Conservation (phyloP, 2,329 filamentous ascomycete species). For the Seiridium cupressi region DNA sequence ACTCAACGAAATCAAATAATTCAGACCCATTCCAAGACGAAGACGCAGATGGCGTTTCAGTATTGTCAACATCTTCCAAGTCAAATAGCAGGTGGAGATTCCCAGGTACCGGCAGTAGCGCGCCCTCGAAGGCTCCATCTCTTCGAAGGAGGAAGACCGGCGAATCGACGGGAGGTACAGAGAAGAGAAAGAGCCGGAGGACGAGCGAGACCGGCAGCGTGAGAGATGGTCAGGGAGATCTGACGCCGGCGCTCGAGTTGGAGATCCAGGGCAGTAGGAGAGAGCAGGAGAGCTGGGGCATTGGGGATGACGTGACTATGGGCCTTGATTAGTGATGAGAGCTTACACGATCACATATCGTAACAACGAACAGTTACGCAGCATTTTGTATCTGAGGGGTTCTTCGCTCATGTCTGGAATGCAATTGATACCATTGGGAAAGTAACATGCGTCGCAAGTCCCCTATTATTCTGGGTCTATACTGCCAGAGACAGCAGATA, state of each 20-base stretch:
- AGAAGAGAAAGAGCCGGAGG: slow-evolving; percentile 32
- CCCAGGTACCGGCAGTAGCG: slow-evolving; percentile 14
- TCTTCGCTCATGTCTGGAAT: no score
- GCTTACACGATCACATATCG: neutral
- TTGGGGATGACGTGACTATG: slow-evolving; percentile 84
- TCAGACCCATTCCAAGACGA: slow-evolving; percentile 18
- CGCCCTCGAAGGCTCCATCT: slow-evolving; percentile 15
- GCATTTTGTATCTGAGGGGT: no score
- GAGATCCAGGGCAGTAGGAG: slow-evolving; percentile 51
- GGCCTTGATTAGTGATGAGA: slow-evolving; percentile 63
- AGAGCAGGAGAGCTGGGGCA: slow-evolving; percentile 67
- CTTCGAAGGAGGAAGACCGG: slow-evolving; percentile 16
- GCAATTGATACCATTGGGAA: no score
- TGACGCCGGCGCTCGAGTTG: slow-evolving; percentile 39
- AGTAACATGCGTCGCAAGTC: no score
- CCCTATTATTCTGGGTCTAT: no score
- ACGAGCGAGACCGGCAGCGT: slow-evolving; percentile 41
- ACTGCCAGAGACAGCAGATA: no score
- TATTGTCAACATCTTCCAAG: slow-evolving; percentile 29
- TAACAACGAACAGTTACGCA: neutral
- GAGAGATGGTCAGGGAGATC: slow-evolving; percentile 22
- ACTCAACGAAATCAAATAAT: slow-evolving; percentile 3
- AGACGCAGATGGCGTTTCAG: slow-evolving; percentile 24
- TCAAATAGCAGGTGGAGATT: slow-evolving; percentile 21
- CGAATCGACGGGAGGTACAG: slow-evolving; percentile 18